phyloP scores from a whole-genome alignment of 768 basidiomycete species.

The Tylopilus vinaceipallidus region DNA sequence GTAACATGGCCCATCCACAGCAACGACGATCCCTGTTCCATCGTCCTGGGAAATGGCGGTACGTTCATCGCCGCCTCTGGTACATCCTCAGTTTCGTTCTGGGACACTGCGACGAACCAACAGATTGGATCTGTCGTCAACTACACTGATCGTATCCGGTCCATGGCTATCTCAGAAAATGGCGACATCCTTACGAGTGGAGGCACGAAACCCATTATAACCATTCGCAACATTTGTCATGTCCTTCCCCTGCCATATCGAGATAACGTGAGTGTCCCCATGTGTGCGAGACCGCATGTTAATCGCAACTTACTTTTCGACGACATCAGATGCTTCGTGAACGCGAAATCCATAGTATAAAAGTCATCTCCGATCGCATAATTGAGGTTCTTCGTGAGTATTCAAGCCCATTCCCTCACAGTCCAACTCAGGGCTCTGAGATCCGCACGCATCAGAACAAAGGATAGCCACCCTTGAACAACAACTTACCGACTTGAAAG shows the following conservation, averaged over 20 bases:
- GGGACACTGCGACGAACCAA: background rate
- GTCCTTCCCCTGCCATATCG: background rate
- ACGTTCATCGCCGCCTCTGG: background rate
- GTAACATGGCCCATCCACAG: background rate
- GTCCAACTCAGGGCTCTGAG: too few species aligned
- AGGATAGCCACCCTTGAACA: too few species aligned
- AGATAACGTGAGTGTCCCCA: background rate
- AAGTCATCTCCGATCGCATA: too few species aligned
- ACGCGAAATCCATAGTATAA: too few species aligned
- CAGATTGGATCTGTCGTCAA: background rate
- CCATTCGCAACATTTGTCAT: background rate
- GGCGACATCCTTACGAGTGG: background rate
- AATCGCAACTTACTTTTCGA: too few species aligned
- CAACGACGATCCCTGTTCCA: background rate
- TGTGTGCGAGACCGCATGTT: too few species aligned
- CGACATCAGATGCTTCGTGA: too few species aligned
- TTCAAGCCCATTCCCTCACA: too few species aligned
- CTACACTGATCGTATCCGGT: background rate
- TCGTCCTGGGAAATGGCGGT: background rate
- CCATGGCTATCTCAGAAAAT: slow-evolving; percentile 1
- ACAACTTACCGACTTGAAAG: too few species aligned
- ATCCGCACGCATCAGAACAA: too few species aligned
- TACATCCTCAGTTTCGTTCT: slow-evolving; percentile 2
- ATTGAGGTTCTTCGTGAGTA: too few species aligned
- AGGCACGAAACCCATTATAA: too few species aligned